Percentiles rank a stretch among this genome's conserved stretches.
phyloP scores from a whole-genome alignment of 2,329 filamentous ascomycete genomes.

The Neonectria sp. region DNA sequence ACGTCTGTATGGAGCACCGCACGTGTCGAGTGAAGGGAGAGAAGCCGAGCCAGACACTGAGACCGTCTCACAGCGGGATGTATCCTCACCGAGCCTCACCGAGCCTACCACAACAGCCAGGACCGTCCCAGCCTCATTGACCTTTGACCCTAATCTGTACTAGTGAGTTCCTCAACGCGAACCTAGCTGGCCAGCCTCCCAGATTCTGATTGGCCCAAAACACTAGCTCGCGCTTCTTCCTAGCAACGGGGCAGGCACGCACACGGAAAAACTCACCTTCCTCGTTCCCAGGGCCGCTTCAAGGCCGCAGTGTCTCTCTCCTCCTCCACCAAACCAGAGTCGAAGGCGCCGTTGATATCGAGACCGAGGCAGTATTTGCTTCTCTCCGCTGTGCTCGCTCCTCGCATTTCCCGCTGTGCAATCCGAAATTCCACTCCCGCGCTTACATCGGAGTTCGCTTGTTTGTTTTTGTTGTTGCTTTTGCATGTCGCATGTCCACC shows the following conservation, averaged over 20 bases:
- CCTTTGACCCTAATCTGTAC: conserved; percentile 24
- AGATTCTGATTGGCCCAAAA: conserved; percentile 24
- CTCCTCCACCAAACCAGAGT: conserved; percentile 31
- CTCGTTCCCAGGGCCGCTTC: conserved; percentile 30
- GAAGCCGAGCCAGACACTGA: neutral
- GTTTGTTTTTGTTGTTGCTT: conserved; percentile 33
- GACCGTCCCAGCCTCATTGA: conserved; percentile 11
- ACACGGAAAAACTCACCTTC: conserved; percentile 46
- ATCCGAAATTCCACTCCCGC: neutral
- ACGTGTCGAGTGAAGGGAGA: neutral
- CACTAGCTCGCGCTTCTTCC: neutral
- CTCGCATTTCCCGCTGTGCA: neutral
- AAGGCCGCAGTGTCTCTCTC: conserved; percentile 22
- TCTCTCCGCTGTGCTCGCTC: conserved; percentile 1
- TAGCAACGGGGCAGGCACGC: conserved; percentile 14
- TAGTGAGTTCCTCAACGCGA: conserved; percentile 27
- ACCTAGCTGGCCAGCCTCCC: conserved; percentile 24
- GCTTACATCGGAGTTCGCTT: neutral
- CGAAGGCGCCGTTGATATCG: conserved; percentile 25
- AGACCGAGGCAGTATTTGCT: conserved; percentile 30
- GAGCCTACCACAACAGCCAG: too few species aligned
- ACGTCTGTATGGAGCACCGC: neutral
- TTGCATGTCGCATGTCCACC: conserved; percentile 29
- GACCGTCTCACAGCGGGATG: neutral
- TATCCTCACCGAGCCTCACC: neutral